Evolutionary conservation across 73 alveolate species (phyloP).

Genomic region (Paramecium caudatum): DNA sequence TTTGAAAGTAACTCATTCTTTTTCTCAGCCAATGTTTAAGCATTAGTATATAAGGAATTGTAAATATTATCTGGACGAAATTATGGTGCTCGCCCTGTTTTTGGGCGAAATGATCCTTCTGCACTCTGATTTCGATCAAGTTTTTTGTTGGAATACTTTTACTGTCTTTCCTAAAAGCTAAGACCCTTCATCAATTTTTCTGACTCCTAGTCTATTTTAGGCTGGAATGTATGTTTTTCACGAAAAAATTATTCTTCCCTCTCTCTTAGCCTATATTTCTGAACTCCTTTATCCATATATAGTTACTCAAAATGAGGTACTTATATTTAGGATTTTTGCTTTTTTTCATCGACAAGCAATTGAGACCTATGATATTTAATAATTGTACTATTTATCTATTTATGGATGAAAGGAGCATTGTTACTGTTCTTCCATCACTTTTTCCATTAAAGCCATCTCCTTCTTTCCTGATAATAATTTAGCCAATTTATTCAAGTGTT

Average conservation of each 20-base stretch:
- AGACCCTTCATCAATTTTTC: slow-evolving; percentile 37
- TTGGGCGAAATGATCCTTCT: slow-evolving; percentile 6
- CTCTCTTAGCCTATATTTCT: not conserved
- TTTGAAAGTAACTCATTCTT: not conserved
- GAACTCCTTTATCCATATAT: not conserved
- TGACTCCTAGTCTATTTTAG: slow-evolving; percentile 38
- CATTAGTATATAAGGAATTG: not conserved
- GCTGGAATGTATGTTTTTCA: slow-evolving; percentile 36
- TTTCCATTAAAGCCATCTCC: not conserved
- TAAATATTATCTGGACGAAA: slow-evolving; percentile 8
- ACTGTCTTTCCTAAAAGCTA: slow-evolving; percentile 38
- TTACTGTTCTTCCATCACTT: not conserved
- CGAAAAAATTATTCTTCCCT: not conserved
- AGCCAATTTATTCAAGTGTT: slow-evolving; percentile 1
- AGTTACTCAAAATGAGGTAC: slow-evolving; percentile 61
- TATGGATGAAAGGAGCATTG: slow-evolving; percentile 42
- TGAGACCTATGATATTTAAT: slow-evolving; percentile 16
- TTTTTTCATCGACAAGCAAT: slow-evolving; percentile 43
- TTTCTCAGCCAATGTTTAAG: not conserved
- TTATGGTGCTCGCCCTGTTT: slow-evolving; percentile 58
- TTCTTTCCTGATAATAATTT: not conserved
- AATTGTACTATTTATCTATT: slow-evolving; percentile 40
- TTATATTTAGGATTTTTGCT: slow-evolving; percentile 2
- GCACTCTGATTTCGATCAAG: not conserved
- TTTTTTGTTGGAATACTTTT: not conserved